phyloP scores from a whole-genome alignment of 345 rosid genomes.

The Ceriops zippeliana region DNA sequence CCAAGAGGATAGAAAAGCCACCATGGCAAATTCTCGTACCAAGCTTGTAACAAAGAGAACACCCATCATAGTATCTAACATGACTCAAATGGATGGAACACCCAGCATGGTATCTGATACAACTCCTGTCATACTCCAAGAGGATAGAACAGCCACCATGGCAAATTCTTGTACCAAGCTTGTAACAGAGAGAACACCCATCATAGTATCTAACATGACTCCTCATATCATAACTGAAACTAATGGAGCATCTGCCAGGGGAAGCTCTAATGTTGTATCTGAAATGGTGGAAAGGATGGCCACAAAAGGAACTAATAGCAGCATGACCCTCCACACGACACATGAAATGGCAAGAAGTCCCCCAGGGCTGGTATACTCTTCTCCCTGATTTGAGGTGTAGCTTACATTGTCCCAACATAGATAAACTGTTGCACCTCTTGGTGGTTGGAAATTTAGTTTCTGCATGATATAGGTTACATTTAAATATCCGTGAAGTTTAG shows the following conservation, averaged over 20 bases:
- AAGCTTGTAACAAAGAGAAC: not conserved
- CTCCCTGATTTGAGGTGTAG: not conserved
- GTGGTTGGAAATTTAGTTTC: slow-evolving; percentile 9
- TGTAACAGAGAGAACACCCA: not conserved
- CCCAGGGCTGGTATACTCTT: slow-evolving; percentile 25
- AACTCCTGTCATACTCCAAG: slow-evolving; percentile 3
- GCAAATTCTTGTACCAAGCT: slow-evolving; percentile 1
- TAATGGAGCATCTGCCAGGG: slow-evolving; percentile 14
- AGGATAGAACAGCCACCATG: not conserved
- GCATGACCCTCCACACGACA: slow-evolving; percentile 7
- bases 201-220: slow-evolving; percentile 3
- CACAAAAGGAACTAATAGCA: not conserved
- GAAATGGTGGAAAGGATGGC: slow-evolving; percentile 1
- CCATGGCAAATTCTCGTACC: not conserved
- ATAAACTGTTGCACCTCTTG: not conserved
- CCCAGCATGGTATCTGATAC: slow-evolving; percentile 4
- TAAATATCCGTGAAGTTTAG: slow-evolving; percentile 2
- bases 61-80: slow-evolving; percentile 3
- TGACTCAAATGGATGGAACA: not conserved
- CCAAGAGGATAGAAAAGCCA: not conserved
- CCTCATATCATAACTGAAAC: slow-evolving; percentile 21
- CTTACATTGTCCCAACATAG: not conserved
- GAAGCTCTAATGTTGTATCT: not conserved
- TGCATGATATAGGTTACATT: slow-evolving; percentile 1
- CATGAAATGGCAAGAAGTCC: slow-evolving; percentile 3